A percentile compares a stretch with the other conserved stretches of the same genome.
These are phyloP conservation scores for Cordyceps javanica DNA, from an alignment of 2,329 filamentous ascomycete genomes.

Conservation along the genomic window DNA sequence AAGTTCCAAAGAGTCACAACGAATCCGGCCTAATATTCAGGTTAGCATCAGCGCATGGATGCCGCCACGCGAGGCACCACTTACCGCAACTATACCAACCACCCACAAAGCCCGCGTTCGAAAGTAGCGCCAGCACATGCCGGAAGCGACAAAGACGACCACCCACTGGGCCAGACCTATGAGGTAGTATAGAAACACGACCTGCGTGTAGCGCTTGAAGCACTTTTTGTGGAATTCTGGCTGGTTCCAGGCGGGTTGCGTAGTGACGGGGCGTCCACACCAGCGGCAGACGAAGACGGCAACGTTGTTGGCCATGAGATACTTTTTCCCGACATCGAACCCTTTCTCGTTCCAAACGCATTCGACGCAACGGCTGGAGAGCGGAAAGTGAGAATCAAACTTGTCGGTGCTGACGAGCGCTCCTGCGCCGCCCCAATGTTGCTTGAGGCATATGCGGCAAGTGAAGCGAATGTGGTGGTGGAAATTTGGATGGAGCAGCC, in stretches of 20 bases:
- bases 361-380: slow-evolving; percentile 33
- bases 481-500: slow-evolving; percentile 29
- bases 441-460: slow-evolving; percentile 34
- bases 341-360: slow-evolving; percentile 32
- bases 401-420: slow-evolving; percentile 27
- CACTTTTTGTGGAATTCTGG: slow-evolving; percentile 36
- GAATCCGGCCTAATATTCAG: slow-evolving; percentile 27
- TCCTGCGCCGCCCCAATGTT: slow-evolving; percentile 23
- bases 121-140: slow-evolving; percentile 34
- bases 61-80: background rate
- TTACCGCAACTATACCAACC: background rate
- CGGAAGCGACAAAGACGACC: slow-evolving; percentile 29
- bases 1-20: slow-evolving; percentile 30
- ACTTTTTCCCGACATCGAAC: slow-evolving; percentile 30
- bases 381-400: slow-evolving; percentile 27
- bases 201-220: slow-evolving; percentile 31
- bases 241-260: slow-evolving; percentile 25
- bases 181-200: slow-evolving; percentile 32
- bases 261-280: slow-evolving; percentile 35
- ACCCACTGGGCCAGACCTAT: slow-evolving; percentile 33
- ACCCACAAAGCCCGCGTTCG: slow-evolving; percentile 31
- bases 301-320: slow-evolving; percentile 30
- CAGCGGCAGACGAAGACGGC: slow-evolving; percentile 37
- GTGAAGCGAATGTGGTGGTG: slow-evolving; percentile 28
- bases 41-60: background rate